Evolutionary conservation across 2,329 filamentous ascomycete species (phyloP), one percentile per base, ranked within the genome.

Genomic region (Colletotrichum musicola): DNA sequence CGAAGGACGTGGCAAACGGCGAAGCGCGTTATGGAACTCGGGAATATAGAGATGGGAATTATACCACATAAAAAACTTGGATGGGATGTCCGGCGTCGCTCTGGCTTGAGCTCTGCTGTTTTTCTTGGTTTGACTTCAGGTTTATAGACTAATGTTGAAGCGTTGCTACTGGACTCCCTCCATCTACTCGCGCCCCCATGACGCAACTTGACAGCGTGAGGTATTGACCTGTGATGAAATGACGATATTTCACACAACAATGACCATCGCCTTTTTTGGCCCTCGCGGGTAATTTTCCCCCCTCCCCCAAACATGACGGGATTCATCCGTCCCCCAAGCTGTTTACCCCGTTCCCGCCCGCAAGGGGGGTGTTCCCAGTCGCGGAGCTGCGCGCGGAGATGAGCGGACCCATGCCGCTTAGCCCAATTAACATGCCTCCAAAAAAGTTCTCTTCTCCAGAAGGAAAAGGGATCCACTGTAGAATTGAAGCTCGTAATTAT

Each of bases 111-210:
- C 62, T 54, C 46, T 20, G n/a, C n/a, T 46, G 7, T 18, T 9
- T 25, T 25, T 25, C 22, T 25, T n/a, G 44, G 12, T 46, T 46
- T 14, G 9, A 59, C 18, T 55, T 38, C n/a, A 53, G 44, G 54
- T 64, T 60, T 53, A 55, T 68, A 68, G 65, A 68, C 30, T 68
- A 68, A 64, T 68, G 22, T 59, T 51, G 65, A 68, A 65, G 65
- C 62, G 54, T 68, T 68, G 65, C 65, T 68, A 68, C 65, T 68
- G 65, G 65, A 68, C 65, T 65, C 65, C 65, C 65, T 68, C 65
- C 65, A 68, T 30, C 25, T 68, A 60, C 35, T 50, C 18, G 49
- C 65, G 55, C 18, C 65, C 55, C 54, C 22, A 40, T 47, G n/a
- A 22, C 38, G 14, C 27, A 38, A 49, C 3, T 10, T 54, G 14